Evolutionary conservation across 2,329 filamentous ascomycete species (phyloP).

Genomic region (Alternaria sp.): DNA sequence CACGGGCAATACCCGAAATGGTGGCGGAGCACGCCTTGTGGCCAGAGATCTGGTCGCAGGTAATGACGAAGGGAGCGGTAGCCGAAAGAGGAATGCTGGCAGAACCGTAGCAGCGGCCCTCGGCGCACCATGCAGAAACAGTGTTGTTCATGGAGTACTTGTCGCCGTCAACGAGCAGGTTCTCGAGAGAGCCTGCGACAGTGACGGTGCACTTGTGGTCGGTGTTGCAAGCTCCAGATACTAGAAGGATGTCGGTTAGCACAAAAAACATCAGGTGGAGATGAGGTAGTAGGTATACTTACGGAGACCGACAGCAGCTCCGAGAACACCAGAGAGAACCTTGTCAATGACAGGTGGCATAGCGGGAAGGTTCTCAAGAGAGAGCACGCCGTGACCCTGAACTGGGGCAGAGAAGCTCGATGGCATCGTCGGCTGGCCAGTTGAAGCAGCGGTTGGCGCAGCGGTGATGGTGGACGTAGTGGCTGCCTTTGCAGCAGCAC

Average conservation of each 20-base stretch:
- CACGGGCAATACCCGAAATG: slow-evolving; percentile 1
- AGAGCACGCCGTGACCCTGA: neutral
- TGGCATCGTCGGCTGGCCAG: neutral
- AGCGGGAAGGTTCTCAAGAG: slow-evolving; percentile 5
- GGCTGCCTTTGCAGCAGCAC: neutral
- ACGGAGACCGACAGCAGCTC: neutral
- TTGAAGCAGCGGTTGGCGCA: neutral
- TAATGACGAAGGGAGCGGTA: slow-evolving; percentile 8
- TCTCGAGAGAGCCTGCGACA: slow-evolving; percentile 7
- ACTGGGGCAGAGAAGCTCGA: slow-evolving; percentile 7
- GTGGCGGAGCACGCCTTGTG: slow-evolving; percentile 3
- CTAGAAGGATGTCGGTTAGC: neutral
- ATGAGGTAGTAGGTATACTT: neutral
- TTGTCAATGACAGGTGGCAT: slow-evolving; percentile 10
- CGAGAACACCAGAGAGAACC: neutral
- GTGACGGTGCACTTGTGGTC: slow-evolving; percentile 3
- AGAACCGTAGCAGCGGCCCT: slow-evolving; percentile 8
- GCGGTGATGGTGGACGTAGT: neutral
- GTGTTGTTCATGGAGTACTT: slow-evolving; percentile 2
- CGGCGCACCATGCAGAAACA: neutral
- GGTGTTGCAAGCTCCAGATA: slow-evolving; percentile 1
- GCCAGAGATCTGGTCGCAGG: slow-evolving; percentile 1
- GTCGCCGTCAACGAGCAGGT: slow-evolving; percentile 9
- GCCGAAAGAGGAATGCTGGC: neutral
- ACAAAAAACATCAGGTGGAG: neutral